Base-by-base conservation (phyloP, 2,329 filamentous ascomycete species). In the Botrytis aclada region DNA sequence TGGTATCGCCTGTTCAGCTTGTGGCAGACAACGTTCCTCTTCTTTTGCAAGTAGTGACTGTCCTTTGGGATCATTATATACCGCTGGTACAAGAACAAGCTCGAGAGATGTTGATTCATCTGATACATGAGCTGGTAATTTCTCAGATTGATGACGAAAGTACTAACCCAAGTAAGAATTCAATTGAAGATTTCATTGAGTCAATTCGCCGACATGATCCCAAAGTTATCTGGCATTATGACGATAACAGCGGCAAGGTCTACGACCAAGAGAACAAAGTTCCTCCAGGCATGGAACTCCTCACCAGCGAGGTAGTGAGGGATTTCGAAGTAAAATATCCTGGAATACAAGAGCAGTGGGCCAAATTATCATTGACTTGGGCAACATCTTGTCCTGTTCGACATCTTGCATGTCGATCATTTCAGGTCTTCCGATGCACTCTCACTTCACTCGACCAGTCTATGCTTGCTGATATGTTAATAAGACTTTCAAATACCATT, bases 381-480 rank as follows among this genome's bases (percentile, higher is more conserved):
- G 97, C 96, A 16, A 98, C 96, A 0, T 97, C 95, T 5, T 99
- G 97, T 80, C 94, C 96, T 0, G 97, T 99, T 8, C 88, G 95
- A 66, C 96, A 99, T 83, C 86, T 99, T 69, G 96, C 96, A 2
- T 99, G 97, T 80, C 91, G 96, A 41, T 99, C 97, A 0, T 98
- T 99, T 83, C 97, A 99, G 80, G 92, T 99, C 18, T 99, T 98
- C 84, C 89, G 96, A 45, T 98, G 95, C 80, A 95, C 98, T 71
- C 88, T 97, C 41, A 97, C 93, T 25, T 94, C 93, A 0, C 84
- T 98, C 34, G 95, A 99, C 80, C 94, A 97, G 77, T 87, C 90
- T 73, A 99, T 98, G 95, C 87, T 99, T 25, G 94, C 94, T 3
- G 96, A 99, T 79, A 99, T 99, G 94, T 89, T 99, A 34, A 95